Evolutionary conservation across 768 basidiomycete genomes (phyloP).

Genomic region (Lactarius indigo): DNA sequence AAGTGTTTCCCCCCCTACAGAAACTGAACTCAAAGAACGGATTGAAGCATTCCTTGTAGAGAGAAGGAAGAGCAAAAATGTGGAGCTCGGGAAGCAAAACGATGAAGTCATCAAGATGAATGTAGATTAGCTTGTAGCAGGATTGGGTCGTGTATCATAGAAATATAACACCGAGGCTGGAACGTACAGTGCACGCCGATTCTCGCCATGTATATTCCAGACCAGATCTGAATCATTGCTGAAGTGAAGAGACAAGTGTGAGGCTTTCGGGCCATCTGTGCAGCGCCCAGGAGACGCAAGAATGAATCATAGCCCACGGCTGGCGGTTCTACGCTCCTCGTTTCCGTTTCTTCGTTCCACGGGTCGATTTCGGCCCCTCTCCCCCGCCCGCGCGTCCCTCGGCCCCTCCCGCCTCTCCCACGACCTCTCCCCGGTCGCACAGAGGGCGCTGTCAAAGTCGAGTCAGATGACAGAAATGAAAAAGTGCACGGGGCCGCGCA

Average conservation of each 20-base stretch:
- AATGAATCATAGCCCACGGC: not conserved
- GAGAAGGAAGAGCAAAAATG: conserved; percentile 40
- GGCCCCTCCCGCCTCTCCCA: conserved; percentile 12
- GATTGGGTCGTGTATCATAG: conserved; percentile 5
- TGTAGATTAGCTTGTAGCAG: conserved; percentile 16
- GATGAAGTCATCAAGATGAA: conserved; percentile 26
- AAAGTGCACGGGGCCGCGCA: not conserved
- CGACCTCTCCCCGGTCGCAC: conserved; percentile 18
- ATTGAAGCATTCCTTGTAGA: conserved; percentile 72
- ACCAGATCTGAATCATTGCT: not conserved
- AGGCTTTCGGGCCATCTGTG: not conserved
- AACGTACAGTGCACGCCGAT: not conserved
- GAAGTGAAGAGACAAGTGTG: not conserved
- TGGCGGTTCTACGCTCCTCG: conserved; percentile 4
- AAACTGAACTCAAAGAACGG: conserved; percentile 64
- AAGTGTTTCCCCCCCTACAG: conserved; percentile 33
- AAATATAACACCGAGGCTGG: not conserved
- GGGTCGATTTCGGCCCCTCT: conserved; percentile 13
- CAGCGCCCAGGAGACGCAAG: not conserved
- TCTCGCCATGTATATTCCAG: not conserved
- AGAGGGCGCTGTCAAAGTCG: conserved; percentile 16
- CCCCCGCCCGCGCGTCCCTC: conserved; percentile 19
- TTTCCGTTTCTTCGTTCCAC: conserved; percentile 20
- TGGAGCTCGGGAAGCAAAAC: conserved; percentile 23
- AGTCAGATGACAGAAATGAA: not conserved